Conservation (phyloP, 169 alveolate species). For the Plasmodium relictum region DNA sequence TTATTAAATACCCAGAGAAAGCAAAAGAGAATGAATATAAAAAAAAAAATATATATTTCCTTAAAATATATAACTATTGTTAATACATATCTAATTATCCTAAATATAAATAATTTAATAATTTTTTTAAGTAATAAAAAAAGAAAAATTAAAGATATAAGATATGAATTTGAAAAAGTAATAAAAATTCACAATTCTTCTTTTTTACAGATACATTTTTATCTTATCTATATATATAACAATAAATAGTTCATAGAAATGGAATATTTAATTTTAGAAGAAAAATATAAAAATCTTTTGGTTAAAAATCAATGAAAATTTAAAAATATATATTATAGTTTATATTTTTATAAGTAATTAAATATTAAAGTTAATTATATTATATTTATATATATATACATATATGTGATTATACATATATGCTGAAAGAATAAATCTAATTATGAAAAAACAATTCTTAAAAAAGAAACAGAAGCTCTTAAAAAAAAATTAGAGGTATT, state of each 20-base stretch:
- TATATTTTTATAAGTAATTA: not conserved
- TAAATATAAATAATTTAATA: too few relatives aligned
- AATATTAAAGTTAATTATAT: conserved; percentile 2
- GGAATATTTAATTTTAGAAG: conserved; percentile 71
- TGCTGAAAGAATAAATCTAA: conserved; percentile 61
- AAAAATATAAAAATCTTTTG: conserved; percentile 72
- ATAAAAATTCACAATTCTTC: not conserved
- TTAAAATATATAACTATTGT: too few relatives aligned
- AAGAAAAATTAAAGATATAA: too few relatives aligned
- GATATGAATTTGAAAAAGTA: too few relatives aligned
- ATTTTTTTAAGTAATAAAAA: too few relatives aligned
- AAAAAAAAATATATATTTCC: too few relatives aligned
- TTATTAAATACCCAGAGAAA: too few relatives aligned
- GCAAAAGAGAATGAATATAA: too few relatives aligned
- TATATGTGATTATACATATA: conserved; percentile 1
- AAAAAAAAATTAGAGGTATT: conserved; percentile 59
- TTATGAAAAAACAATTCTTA: conserved; percentile 51
- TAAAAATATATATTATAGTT: conserved; percentile 1
- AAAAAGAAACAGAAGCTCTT: conserved; percentile 63
- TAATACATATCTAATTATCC: too few relatives aligned
- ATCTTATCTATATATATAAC: not conserved
- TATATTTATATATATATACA: not conserved
- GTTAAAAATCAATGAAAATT: conserved; percentile 24
- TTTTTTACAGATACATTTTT: not conserved
- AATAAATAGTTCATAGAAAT: not conserved